phyloP scores from a whole-genome alignment of 345 rosid genomes.

The Citrus inodora region DNA sequence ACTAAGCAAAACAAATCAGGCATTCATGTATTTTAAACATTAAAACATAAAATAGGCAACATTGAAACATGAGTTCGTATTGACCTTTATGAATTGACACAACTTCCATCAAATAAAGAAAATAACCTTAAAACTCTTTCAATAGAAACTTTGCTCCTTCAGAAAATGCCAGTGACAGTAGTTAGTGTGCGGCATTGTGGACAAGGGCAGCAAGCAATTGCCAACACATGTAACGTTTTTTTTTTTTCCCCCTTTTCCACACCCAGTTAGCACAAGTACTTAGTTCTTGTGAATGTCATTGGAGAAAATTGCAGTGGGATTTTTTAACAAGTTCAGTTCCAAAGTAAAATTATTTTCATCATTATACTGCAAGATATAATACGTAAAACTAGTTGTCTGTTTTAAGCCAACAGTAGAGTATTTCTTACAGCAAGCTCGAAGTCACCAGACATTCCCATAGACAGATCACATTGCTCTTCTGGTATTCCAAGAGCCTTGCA shows the following conservation, averaged over 20 bases:
- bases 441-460: constrained; percentile 98
- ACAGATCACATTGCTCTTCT: constrained; percentile 87
- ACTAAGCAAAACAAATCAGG: background rate
- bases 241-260: background rate
- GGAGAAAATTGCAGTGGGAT: background rate
- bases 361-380: background rate
- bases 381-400: background rate
- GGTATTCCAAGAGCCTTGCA: constrained; percentile 74
- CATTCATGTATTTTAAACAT: background rate
- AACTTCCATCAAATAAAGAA: background rate
- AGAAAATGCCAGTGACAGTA: background rate
- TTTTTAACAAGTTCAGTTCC: background rate
- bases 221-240: background rate
- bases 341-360: background rate
- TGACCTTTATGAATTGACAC: background rate
- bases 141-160: background rate
- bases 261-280: background rate
- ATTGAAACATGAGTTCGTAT: background rate
- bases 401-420: background rate
- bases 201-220: background rate
- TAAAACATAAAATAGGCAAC: background rate
- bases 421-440: constrained; percentile 88
- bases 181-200: background rate
- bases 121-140: background rate
- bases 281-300: background rate